Base-by-base conservation (phyloP, 2,329 filamentous ascomycete genomes). In the Hysterium pulicare region DNA sequence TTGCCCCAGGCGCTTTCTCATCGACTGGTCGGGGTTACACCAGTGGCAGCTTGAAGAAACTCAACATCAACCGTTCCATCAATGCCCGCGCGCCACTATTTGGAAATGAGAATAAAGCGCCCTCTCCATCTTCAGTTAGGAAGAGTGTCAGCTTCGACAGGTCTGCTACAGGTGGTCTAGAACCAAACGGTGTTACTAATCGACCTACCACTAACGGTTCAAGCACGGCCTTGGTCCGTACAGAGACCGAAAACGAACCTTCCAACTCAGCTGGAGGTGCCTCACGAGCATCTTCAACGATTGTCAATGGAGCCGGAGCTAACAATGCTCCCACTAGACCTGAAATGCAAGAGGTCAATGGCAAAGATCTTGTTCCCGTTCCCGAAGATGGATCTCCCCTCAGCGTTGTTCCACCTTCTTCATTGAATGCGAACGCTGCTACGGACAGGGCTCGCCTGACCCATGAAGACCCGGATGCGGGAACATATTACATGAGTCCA, bases 141-240 rank as follows among this genome's bases (percentile, higher is more conserved):
- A 96, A 95, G 74, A 83, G 86, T 40, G 93, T 98, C 40, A 96
- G 90, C 71, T 98, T 97, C 57, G 90, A 95, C 60, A 78, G 77
- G 56, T 77, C 74, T 23, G 67, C 49, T 23, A 59, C 57, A 26
- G 47, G 54, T 10, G 56, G 53, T 13, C 40, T 53, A 23, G 37
- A 30, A 5, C 45, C 74, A 19, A 74, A 74, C 49, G 62, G 69
- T 8, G 62, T 68, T 23, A 68, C 69, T 44, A 75, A 73, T 28
- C 65, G 65, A 21, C 55, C 50, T 42, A 45, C 53, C 10, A 60
- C 65, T 5, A 72, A 75, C 44, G 66, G 60, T 15, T 64, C 68
- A 34, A 66, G 67, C n/a, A 63, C 67, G 40, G 77, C 80, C 41
- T 56, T 83, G 33, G 71, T 81, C 19, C 71, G 70, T 17, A 68